These are phyloP conservation scores for Actinidia arguta DNA, from an alignment of 179 eudicot genomes.

Conservation along the genomic window DNA sequence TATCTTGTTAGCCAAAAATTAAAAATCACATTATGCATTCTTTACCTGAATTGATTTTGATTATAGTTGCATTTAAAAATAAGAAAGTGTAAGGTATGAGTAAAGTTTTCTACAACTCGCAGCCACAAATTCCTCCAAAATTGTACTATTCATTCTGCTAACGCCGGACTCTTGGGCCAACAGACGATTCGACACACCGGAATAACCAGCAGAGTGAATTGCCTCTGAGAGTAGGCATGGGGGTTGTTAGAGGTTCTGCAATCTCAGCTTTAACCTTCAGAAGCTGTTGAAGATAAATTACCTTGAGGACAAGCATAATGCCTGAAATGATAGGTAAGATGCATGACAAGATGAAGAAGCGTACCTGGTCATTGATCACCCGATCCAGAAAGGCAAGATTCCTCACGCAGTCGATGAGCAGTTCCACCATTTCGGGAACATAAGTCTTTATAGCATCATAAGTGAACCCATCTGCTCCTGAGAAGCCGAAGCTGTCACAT, in stretches of 20 bases:
- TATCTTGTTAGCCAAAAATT: neutral
- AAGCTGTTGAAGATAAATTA: conserved; percentile 49
- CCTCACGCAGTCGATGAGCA: conserved; percentile 86
- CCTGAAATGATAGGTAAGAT: neutral
- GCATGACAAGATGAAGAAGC: conserved; percentile 8
- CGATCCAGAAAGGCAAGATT: conserved; percentile 95
- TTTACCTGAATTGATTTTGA: neutral
- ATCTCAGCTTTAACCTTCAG: conserved; percentile 76
- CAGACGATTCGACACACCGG: conserved; percentile 82
- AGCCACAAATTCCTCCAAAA: conserved; percentile 82
- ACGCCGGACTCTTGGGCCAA: conserved; percentile 79
- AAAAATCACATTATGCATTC: neutral
- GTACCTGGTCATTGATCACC: conserved; percentile 94
- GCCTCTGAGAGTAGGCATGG: conserved; percentile 82
- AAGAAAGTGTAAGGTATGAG: neutral
- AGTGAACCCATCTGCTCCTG: conserved; percentile 90
- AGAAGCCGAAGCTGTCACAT: conserved; percentile 66
- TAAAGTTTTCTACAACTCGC: conserved; percentile 50
- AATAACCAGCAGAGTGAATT: conserved; percentile 87
- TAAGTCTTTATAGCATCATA: conserved; percentile 87
- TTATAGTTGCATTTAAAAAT: neutral
- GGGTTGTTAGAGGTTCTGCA: conserved; percentile 80
- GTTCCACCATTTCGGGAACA: conserved; percentile 95
- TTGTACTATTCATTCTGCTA: conserved; percentile 54
- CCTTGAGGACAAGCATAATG: conserved; percentile 11